Percentiles rank a stretch among this genome's conserved stretches.
These are phyloP conservation scores for Colletotrichum lini DNA, from an alignment of 2,329 filamentous ascomycete species.

Conservation along the genomic window DNA sequence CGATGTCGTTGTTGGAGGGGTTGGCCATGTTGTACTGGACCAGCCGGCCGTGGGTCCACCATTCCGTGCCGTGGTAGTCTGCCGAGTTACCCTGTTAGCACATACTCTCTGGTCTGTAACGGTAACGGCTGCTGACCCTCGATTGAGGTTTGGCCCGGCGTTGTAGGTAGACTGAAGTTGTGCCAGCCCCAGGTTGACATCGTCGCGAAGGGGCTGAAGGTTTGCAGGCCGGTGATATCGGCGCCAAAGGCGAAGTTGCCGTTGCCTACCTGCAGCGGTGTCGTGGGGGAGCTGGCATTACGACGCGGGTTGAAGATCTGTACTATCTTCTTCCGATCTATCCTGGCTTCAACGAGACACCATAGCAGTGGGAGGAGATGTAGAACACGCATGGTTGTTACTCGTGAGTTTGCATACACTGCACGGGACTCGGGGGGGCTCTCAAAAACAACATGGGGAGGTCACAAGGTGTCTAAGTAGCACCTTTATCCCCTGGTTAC, in stretches of 20 bases:
- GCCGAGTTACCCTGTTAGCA: not conserved
- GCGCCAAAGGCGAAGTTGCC: constrained; percentile 65
- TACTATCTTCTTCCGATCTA: constrained; percentile 53
- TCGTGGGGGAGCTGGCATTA: constrained; percentile 63
- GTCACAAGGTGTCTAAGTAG: not conserved
- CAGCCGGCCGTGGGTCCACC: constrained; percentile 59
- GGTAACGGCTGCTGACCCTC: constrained; percentile 16
- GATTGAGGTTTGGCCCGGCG: constrained; percentile 49
- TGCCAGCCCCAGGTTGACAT: constrained; percentile 66
- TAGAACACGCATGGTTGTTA: constrained; percentile 20
- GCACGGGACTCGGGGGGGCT: too few species aligned
- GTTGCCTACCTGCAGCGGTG: constrained; percentile 66
- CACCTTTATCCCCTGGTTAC: not conserved
- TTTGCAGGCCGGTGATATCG: constrained; percentile 63
- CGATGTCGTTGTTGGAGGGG: constrained; percentile 57
- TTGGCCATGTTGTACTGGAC: constrained; percentile 60
- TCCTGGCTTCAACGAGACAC: constrained; percentile 44
- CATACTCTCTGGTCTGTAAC: not conserved
- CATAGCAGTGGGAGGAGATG: constrained; percentile 39
- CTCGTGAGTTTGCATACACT: not conserved
- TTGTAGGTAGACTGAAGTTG: constrained; percentile 62
- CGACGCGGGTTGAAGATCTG: constrained; percentile 62
- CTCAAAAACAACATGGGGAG: not conserved
- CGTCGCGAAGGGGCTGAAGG: constrained; percentile 61
- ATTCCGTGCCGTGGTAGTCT: constrained; percentile 59